Evolutionary conservation across 83 land plant species (phyloP).

Genomic region (Isoetes engelmannii): DNA sequence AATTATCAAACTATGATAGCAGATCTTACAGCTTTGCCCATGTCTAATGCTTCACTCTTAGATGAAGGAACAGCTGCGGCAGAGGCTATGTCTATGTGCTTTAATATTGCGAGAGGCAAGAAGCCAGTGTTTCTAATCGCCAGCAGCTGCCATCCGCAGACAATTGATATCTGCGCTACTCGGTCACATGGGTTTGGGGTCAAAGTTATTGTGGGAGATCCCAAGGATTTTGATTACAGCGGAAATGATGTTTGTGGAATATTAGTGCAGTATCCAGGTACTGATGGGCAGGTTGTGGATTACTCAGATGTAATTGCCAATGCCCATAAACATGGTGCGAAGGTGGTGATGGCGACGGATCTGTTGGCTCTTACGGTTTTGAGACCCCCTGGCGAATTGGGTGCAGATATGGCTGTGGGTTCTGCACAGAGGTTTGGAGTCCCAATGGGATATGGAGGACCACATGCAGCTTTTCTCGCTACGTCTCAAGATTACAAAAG

Average conservation of each 20-base stretch:
- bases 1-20: conserved; percentile 88
- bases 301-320: conserved; percentile 64
- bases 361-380: conserved; percentile 73
- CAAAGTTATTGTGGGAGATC: conserved; percentile 51
- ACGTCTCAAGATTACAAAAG: conserved; percentile 98
- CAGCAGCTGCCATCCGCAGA: conserved; percentile 88
- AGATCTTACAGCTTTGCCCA: conserved; percentile 94
- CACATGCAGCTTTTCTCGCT: conserved; percentile 96
- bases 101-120: conserved; percentile 61
- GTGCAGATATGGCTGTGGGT: conserved; percentile 91
- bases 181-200: conserved; percentile 78
- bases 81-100: conserved; percentile 99
- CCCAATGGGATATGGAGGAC: conserved; percentile 98
- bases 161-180: conserved; percentile 80
- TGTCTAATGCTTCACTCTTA: conserved; percentile 94
- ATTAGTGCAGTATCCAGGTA: conserved; percentile 91
- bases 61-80: conserved; percentile 99
- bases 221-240: conserved; percentile 63
- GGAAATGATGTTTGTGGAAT: conserved; percentile 91
- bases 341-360: conserved; percentile 92
- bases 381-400: conserved; percentile 93
- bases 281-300: conserved; percentile 76
- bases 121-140: conserved; percentile 85
- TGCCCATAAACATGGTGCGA: conserved; percentile 81
- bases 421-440: conserved; percentile 99